A percentile compares a stretch with the other conserved stretches of the same genome.
Conservation (phyloP, 768 basidiomycete genomes). For the Mycena rebaudengoi region DNA sequence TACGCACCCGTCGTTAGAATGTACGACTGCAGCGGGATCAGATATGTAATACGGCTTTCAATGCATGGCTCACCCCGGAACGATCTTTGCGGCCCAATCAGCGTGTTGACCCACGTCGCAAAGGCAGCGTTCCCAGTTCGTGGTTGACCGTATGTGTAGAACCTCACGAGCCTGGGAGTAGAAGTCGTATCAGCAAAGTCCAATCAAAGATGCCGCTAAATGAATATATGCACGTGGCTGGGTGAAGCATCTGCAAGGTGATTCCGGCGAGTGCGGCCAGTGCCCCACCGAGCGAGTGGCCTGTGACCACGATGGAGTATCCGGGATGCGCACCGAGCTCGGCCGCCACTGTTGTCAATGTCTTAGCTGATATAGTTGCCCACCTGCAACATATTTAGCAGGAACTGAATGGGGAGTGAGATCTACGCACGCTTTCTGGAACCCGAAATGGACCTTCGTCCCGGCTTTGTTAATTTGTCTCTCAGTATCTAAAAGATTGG, state of each 20-base stretch:
- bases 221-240: constrained; percentile 22
- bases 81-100: constrained; percentile 12
- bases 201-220: background rate
- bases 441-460: constrained; percentile 16
- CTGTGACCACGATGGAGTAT: constrained; percentile 44
- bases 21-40: constrained; percentile 18
- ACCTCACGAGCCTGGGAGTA: background rate
- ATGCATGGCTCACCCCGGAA: constrained; percentile 10
- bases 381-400: constrained; percentile 33
- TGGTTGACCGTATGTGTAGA: constrained; percentile 27
- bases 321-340: constrained; percentile 42
- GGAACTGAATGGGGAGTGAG: background rate
- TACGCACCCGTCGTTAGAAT: constrained; percentile 20
- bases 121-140: constrained; percentile 17
- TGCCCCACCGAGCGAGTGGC: constrained; percentile 54
- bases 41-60: background rate
- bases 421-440: constrained; percentile 11
- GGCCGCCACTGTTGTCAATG: constrained; percentile 37
- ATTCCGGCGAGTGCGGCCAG: constrained; percentile 49
- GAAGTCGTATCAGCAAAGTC: background rate
- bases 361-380: constrained; percentile 38
- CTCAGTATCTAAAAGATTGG: background rate
- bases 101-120: constrained; percentile 16
- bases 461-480: background rate
- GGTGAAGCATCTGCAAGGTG: constrained; percentile 40